Evolutionary conservation across 2,329 filamentous ascomycete genomes (phyloP), one percentile per base, ranked within the genome.

Genomic region (Ophiostoma himal-ulmi): DNA sequence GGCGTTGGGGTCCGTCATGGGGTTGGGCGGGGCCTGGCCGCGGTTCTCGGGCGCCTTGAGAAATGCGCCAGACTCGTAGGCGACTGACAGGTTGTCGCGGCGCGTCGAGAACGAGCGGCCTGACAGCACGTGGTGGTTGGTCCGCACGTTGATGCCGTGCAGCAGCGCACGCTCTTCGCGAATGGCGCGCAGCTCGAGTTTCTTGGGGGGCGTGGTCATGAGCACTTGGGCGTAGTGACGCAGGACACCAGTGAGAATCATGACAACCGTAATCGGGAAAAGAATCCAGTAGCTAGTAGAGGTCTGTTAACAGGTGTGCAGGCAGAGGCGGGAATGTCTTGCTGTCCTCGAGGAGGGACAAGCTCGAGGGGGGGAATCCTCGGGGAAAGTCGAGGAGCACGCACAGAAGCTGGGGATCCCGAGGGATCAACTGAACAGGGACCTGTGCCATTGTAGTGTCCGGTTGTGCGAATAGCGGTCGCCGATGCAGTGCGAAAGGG

Each of bases 361-460:
- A 60, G 36, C 30, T 30, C 14, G 41, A 64, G 54, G 4, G 17
- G 39, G 36, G 57, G 36, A 44, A 30, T 2, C 30, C 30, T 30
- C 30, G 52, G 34, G 37, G 14, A 3, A 17, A 5, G 13, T 13
- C 22, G 14, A 67, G 20, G 6, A 37, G 70, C 75, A 81, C 92
- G 78, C 84, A 98, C 95, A 99, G 97, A 75, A 99, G 85, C 82
- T 97, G 94, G 78, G 95, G 94, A 91, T 99, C 96, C 87, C 95
- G 83, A 83, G 96, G 91, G 87, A 99, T 97, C 84, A 93, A 95
- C 85, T 99, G 95, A 76, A 92, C 90, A 75, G 91, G 87, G 75
- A 91, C 85, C 83, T 95, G 89, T 76, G 91, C 91, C 94, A 98
- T 98, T n/a, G 65, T 67, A 10, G 22, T 13, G 69, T n/a, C 52